Evolutionary conservation across 179 eudicot species (phyloP), one percentile per base, ranked within the genome.

Genomic region (Drosera spatulata): DNA sequence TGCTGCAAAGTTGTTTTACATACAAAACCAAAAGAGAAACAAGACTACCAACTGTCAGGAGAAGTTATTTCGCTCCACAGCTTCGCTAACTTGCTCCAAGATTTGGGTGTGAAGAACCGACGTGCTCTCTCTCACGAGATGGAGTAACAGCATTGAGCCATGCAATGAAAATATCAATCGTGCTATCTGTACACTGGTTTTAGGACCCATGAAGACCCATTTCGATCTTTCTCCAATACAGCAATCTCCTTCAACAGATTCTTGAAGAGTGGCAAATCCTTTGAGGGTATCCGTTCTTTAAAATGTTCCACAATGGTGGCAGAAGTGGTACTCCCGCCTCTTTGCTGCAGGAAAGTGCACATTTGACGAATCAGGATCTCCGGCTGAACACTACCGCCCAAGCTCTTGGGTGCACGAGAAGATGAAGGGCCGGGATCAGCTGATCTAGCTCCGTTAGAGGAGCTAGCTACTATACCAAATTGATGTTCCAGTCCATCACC

Each of bases 221-320:
- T 66, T 0, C 79, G 69, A 22, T 54, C 80, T 69, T 77, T 93
- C 79, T 93, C 83, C 65, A 93, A 64, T 10, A 60, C 58, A 10
- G 97, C 97, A 10, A 93, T 90, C 69, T 89, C 99, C 79, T 90
- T 93, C 74, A 93, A 66, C 64, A 93, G 97, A 79, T 77, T 86
- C 75, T 93, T 93, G 59, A 93, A 93, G 62, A 93, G 56, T 22
- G 99, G 88, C 73, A 93, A 67, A 66, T 89, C 95, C 50, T 82
- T 79, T 0, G 86, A 74, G 44, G 97, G 99, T 53, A 93, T 78
- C 74, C 90, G 71, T 10, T 87, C 85, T 74, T 62, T 86, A 41
- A 93, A 93, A 69, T 90, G 87, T 44, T 83, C 84, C 14, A 87
- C 97, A 33, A 93, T 93, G 52, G 59, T 69, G 41, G 79, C 82